Conservation (phyloP, 345 rosid species). For the Boechera stricta region DNA sequence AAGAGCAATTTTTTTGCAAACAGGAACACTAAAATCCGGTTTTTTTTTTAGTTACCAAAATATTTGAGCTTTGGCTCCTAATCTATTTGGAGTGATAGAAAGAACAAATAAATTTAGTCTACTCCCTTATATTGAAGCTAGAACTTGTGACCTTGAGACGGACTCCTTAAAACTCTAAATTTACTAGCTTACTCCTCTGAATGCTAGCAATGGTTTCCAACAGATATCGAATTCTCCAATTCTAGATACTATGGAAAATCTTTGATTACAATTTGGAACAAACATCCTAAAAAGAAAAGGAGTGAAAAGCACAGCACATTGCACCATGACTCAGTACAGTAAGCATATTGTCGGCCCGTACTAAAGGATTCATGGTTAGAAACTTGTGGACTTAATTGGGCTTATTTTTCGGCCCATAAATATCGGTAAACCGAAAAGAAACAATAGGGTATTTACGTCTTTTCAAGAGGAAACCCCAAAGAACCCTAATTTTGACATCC, state of each 20-base stretch:
- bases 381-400: background rate
- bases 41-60: background rate
- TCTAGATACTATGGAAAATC: background rate
- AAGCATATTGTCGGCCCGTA: background rate
- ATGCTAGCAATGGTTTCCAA: background rate
- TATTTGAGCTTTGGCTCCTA: background rate
- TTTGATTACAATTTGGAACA: background rate
- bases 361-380: background rate
- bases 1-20: background rate
- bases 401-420: background rate
- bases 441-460: conserved; percentile 16
- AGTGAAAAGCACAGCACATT: background rate
- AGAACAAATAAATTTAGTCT: background rate
- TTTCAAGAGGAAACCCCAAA: background rate
- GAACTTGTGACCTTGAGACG: background rate
- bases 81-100: background rate
- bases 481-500: conserved; percentile 15
- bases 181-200: background rate
- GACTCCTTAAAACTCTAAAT: background rate
- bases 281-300: background rate
- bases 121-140: too few relatives aligned
- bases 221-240: background rate
- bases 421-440: background rate
- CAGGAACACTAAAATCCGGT: background rate
- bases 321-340: background rate